Percentiles rank a stretch among this genome's conserved stretches.
These are phyloP conservation scores for Fusarium buxicola DNA, from an alignment of 2,329 filamentous ascomycete genomes.

Conservation along the genomic window DNA sequence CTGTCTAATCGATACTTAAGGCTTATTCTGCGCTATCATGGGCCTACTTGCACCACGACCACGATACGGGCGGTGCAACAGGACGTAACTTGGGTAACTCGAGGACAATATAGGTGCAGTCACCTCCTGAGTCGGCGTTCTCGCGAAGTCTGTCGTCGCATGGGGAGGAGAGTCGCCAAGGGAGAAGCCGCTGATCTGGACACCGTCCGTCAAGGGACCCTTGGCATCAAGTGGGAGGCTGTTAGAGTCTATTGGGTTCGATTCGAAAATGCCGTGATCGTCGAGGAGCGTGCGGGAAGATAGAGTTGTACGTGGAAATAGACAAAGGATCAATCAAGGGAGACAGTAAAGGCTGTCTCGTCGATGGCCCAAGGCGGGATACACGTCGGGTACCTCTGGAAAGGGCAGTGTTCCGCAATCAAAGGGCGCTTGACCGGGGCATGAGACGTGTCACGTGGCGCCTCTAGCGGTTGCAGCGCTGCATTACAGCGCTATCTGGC, in stretches of 20 bases:
- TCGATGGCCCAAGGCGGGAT: constrained; percentile 44
- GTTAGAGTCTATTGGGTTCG: constrained; percentile 20
- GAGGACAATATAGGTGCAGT: constrained; percentile 44
- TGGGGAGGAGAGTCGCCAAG: constrained; percentile 44
- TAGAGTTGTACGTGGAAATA: constrained; percentile 23
- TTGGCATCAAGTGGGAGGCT: constrained; percentile 30
- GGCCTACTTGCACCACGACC: constrained; percentile 45
- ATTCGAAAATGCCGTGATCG: constrained; percentile 16
- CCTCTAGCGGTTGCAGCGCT: constrained; percentile 38
- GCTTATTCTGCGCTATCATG: constrained; percentile 46
- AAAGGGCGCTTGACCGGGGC: constrained; percentile 43
- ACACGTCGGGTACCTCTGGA: constrained; percentile 39
- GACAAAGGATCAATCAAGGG: constrained; percentile 39
- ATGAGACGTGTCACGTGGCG: constrained; percentile 46
- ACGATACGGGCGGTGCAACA: constrained; percentile 41
- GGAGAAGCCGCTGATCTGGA: constrained; percentile 44
- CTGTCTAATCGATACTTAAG: constrained; percentile 40
- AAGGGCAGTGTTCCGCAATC: constrained; percentile 42
- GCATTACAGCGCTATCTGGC: constrained; percentile 42
- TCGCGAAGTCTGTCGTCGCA: constrained; percentile 51
- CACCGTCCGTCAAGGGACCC: constrained; percentile 42
- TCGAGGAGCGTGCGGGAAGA: constrained; percentile 17
- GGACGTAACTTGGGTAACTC: constrained; percentile 35
- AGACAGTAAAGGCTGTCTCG: constrained; percentile 37
- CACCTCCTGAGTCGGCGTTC: constrained; percentile 50